These are phyloP conservation scores for Globisporangium polare DNA, from an alignment of 352 stramenopile species.

Conservation along the genomic window DNA sequence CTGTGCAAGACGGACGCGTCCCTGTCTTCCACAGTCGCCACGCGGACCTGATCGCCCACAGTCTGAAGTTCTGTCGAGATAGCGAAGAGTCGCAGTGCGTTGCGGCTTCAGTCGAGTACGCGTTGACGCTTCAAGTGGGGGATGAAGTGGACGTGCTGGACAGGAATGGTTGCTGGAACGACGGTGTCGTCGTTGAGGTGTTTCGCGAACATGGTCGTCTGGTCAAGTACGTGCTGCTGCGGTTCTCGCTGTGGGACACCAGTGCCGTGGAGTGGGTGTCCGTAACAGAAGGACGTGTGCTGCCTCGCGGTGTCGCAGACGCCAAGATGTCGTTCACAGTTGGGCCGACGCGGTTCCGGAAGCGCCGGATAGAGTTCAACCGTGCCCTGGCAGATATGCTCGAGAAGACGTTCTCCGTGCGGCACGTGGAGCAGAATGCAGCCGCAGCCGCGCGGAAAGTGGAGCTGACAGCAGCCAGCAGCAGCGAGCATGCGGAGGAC, in stretches of 20 bases:
- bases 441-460: constrained; percentile 17
- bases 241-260: constrained; percentile 53
- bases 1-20: constrained; percentile 13
- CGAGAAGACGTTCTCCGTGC: constrained; percentile 44
- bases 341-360: constrained; percentile 32
- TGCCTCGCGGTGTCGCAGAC: constrained; percentile 63
- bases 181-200: constrained; percentile 67
- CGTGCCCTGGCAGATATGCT: constrained; percentile 42
- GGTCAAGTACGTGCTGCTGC: constrained; percentile 65
- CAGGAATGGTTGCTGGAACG: constrained; percentile 73
- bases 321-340: constrained; percentile 41
- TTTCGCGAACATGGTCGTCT: constrained; percentile 32
- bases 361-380: constrained; percentile 42
- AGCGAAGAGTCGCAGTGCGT: constrained; percentile 26
- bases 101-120: constrained; percentile 66
- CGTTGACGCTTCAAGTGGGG: constrained; percentile 43
- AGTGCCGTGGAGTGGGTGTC: constrained; percentile 69
- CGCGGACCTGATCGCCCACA: constrained; percentile 53
- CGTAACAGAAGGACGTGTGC: constrained; percentile 58
- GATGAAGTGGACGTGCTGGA: constrained; percentile 81
- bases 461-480: constrained; percentile 13
- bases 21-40: constrained; percentile 32
- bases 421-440: constrained; percentile 31
- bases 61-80: constrained; percentile 21
- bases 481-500: not conserved